Evolutionary conservation across 495 filamentous ascomycete genomes (phyloP), one percentile per base, ranked within the genome.

Genomic region (Penicillium mononematosum): DNA sequence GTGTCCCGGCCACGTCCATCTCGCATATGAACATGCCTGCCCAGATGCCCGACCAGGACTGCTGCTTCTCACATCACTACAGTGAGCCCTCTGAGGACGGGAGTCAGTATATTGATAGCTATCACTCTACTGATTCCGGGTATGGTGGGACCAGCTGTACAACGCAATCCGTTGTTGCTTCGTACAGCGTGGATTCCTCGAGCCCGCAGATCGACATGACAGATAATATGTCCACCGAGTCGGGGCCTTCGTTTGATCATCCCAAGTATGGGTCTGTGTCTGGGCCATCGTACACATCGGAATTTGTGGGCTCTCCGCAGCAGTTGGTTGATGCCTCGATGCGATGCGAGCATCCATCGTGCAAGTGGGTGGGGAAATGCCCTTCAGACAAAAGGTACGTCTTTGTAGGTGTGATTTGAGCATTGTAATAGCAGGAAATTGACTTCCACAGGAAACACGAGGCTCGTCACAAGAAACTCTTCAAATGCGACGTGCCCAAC

Each of bases 401-500:
- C 22, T 39, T 56, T 6, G 7, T 10, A 19, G 29, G 42, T 25
- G 9, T 10, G 5, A 12, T 20, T 46, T n/a, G 6, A 17, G 24
- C 3, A 17, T 48, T 12, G 20, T 44, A 3, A 6, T 31, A 24
- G 5, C 17, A 41, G 0, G 10, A n/a, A 16, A 45, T 50, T 62
- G 41, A 62, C 53, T 39, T 25, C 5, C 3, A 9, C 67, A 96
- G 92, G 60, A 96, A 96, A 75, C 92, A 96, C 66, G 74, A 83
- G 48, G 83, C 87, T 14, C 83, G 89, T 53, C 92, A 96, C 71
- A 79, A 75, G 11, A 93, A 91, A 63, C 83, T 86, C 1, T 87
- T 83, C 68, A 84, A 77, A 62, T 96, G 92, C 65, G 69, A 79
- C 42, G 71, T 85, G 12, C 64, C 71, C 0, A 76, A 72, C 17